These are phyloP conservation scores for Mycena olivaceomarginata DNA, from an alignment of 768 basidiomycete genomes.

Conservation along the genomic window DNA sequence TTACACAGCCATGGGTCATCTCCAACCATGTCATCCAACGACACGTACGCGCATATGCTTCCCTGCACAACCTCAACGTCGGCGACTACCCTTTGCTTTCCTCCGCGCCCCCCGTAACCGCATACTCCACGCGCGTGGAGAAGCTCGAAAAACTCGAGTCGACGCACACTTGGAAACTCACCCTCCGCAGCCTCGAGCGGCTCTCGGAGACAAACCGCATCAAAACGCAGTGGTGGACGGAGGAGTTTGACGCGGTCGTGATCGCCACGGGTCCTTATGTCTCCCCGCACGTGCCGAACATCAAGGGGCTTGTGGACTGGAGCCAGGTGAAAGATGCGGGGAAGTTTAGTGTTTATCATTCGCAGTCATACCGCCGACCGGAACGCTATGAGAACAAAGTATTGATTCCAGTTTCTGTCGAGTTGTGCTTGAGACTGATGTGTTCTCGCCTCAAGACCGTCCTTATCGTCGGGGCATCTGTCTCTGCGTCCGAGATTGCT, in stretches of 20 bases:
- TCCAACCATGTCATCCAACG: slow-evolving; percentile 46
- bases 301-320: slow-evolving; percentile 54
- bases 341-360: slow-evolving; percentile 49
- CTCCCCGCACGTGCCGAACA: slow-evolving; percentile 54
- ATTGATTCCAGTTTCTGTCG: slow-evolving; percentile 1
- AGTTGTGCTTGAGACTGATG: not conserved
- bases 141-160: slow-evolving; percentile 52
- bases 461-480: slow-evolving; percentile 44
- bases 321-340: slow-evolving; percentile 45
- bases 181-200: slow-evolving; percentile 45
- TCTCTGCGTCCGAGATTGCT: slow-evolving; percentile 47
- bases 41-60: slow-evolving; percentile 57
- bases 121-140: slow-evolving; percentile 64
- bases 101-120: slow-evolving; percentile 41
- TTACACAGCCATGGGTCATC: slow-evolving; percentile 44
- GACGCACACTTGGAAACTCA: slow-evolving; percentile 45
- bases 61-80: slow-evolving; percentile 53
- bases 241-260: slow-evolving; percentile 56
- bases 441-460: slow-evolving; percentile 26
- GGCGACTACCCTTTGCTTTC: slow-evolving; percentile 48
- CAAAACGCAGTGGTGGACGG: slow-evolving; percentile 52
- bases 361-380: slow-evolving; percentile 56
- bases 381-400: slow-evolving; percentile 55
- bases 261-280: slow-evolving; percentile 57
- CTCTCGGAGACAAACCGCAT: slow-evolving; percentile 40